Percentiles rank a stretch among this genome's conserved stretches.
Conservation (phyloP, 768 basidiomycete genomes). For the Leucocoprinus leucothites region DNA sequence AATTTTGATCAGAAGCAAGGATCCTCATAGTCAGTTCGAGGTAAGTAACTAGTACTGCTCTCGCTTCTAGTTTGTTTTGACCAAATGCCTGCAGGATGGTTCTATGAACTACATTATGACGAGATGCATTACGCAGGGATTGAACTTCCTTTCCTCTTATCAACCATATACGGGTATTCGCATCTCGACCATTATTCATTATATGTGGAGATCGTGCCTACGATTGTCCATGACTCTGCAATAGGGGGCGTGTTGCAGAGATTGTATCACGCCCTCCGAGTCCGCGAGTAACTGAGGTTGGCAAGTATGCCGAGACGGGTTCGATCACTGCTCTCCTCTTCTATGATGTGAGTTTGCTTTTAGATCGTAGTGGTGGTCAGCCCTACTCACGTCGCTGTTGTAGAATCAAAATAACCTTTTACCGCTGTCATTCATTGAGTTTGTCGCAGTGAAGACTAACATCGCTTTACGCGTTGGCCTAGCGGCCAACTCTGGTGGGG, state of each 20-base stretch:
- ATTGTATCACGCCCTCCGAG: no score
- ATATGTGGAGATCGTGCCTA: slow-evolving; percentile 30
- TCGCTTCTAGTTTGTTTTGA: slow-evolving; percentile 2
- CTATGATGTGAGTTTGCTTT: slow-evolving; percentile 49
- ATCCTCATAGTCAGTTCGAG: background rate
- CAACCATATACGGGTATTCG: slow-evolving; percentile 78
- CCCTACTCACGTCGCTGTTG: background rate
- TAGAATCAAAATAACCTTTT: slow-evolving; percentile 66
- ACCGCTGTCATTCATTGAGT: slow-evolving; percentile 70
- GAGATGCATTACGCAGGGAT: slow-evolving; percentile 71
- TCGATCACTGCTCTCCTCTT: slow-evolving; percentile 62
- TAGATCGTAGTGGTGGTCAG: background rate
- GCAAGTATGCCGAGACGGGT: slow-evolving; percentile 62
- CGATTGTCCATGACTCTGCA: no score
- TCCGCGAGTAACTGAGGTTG: slow-evolving; percentile 40
- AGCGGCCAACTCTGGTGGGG: slow-evolving; percentile 85
- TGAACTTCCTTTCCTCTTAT: slow-evolving; percentile 76
- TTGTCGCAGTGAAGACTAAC: slow-evolving; percentile 56
- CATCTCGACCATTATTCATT: slow-evolving; percentile 63
- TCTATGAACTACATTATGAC: slow-evolving; percentile 79
- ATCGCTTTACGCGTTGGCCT: slow-evolving; percentile 85
- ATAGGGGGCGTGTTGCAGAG: no score
- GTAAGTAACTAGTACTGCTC: no score
- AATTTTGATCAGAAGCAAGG: slow-evolving; percentile 31
- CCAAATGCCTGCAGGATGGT: slow-evolving; percentile 59